Evolutionary conservation across 208 protist species (phyloP).

Genomic region (Phytomonas serpens): DNA sequence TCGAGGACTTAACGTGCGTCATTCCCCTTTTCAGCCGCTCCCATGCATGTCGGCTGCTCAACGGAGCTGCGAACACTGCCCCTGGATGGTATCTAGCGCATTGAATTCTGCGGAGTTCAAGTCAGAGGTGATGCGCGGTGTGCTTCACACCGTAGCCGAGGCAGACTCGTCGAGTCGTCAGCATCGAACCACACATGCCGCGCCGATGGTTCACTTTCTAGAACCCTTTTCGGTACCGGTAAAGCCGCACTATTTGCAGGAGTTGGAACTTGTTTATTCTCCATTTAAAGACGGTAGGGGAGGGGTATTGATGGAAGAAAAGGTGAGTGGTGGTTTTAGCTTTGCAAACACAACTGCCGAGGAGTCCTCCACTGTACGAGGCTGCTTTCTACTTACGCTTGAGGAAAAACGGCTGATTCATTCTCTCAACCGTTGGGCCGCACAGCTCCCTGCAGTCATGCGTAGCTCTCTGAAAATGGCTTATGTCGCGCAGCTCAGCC

Average conservation of each 20-base stretch:
- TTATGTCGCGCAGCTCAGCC: slow-evolving; percentile 41
- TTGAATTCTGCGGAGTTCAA: slow-evolving; percentile 30
- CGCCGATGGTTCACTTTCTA: slow-evolving; percentile 16
- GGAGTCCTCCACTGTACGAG: neutral
- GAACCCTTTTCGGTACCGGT: slow-evolving; percentile 33
- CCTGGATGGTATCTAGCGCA: slow-evolving; percentile 48
- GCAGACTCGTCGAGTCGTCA: slow-evolving; percentile 6
- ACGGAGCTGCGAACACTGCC: slow-evolving; percentile 40
- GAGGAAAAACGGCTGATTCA: slow-evolving; percentile 66
- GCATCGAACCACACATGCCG: neutral
- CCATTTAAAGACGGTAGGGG: neutral
- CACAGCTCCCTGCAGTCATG: slow-evolving; percentile 26
- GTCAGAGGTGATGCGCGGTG: slow-evolving; percentile 15
- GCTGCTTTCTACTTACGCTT: slow-evolving; percentile 53
- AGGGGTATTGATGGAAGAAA: neutral
- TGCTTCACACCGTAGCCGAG: neutral
- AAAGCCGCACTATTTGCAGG: slow-evolving; percentile 29
- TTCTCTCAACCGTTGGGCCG: slow-evolving; percentile 46
- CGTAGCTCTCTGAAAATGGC: slow-evolving; percentile 30
- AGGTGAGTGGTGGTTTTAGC: neutral
- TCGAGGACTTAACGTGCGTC: neutral
- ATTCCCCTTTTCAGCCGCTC: slow-evolving; percentile 11
- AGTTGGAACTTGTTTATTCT: slow-evolving; percentile 37
- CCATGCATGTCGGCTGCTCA: slow-evolving; percentile 25
- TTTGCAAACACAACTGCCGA: neutral